phyloP scores from a whole-genome alignment of 306 rosid species.

The Cicer bijugum region DNA sequence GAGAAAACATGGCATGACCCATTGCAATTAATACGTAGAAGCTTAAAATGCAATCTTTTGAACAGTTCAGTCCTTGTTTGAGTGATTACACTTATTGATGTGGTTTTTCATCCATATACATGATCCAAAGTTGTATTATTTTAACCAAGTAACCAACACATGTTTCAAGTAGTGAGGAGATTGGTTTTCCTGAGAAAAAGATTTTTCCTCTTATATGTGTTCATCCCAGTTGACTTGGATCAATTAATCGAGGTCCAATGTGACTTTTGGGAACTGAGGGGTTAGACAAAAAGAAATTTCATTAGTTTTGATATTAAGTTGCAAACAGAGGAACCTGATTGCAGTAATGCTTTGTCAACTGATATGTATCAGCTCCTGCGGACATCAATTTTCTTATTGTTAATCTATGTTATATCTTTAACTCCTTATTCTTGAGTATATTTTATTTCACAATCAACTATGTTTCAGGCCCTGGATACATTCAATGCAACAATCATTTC shows the following conservation, averaged over 20 bases:
- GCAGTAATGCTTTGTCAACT: slow-evolving; percentile 24
- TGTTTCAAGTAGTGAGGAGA: too few relatives aligned
- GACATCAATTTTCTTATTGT: slow-evolving; percentile 10
- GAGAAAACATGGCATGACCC: background rate
- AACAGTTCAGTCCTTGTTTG: background rate
- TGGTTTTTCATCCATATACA: slow-evolving; percentile 6
- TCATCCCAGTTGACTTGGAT: too few relatives aligned
- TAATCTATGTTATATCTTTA: slow-evolving; percentile 16
- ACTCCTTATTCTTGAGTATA: slow-evolving; percentile 22
- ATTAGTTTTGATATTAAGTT: slow-evolving; percentile 5
- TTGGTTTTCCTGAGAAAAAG: too few relatives aligned
- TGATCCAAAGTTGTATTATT: background rate
- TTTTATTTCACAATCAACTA: slow-evolving; percentile 15
- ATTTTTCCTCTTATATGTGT: too few relatives aligned
- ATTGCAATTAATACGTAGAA: slow-evolving; percentile 15
- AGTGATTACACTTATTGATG: background rate
- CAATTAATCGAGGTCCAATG: too few relatives aligned
- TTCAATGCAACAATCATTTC: slow-evolving; percentile 83
- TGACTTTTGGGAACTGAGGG: too few relatives aligned
- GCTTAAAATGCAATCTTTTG: slow-evolving; percentile 10
- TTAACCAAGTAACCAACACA: too few relatives aligned
- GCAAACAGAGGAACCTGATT: slow-evolving; percentile 30
- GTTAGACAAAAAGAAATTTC: too few relatives aligned
- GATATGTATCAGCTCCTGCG: slow-evolving; percentile 14
- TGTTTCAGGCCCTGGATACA: slow-evolving; percentile 85